Percentiles rank a stretch among this genome's conserved stretches.
Conservation (phyloP, 257 asterid genomes). For the Salvia miltiorrhiza region DNA sequence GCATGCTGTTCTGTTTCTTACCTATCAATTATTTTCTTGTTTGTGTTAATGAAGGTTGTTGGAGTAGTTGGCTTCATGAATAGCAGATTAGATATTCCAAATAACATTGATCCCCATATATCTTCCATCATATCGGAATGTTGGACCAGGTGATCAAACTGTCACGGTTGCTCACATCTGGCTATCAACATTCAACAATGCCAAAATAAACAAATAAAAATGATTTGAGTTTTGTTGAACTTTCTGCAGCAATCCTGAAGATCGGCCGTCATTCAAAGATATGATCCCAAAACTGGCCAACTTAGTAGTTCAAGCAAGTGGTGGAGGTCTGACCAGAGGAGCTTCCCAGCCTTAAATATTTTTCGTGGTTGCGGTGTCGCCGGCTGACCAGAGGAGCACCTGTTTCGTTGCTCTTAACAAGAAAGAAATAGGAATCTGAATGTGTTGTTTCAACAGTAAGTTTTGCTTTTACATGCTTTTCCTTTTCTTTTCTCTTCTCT, state of each 20-base stretch:
- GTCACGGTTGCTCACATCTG: background rate
- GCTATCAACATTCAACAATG: background rate
- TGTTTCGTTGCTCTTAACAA: background rate
- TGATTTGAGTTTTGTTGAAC: background rate
- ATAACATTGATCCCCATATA: constrained; percentile 46
- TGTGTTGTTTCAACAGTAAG: background rate
- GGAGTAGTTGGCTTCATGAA: constrained; percentile 81
- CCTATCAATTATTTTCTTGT: background rate
- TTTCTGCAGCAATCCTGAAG: constrained; percentile 45
- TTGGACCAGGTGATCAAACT: constrained; percentile 56
- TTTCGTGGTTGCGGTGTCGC: background rate
- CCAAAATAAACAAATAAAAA: too few relatives aligned
- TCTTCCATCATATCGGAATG: constrained; percentile 63
- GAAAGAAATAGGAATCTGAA: background rate
- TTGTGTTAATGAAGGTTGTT: constrained; percentile 44
- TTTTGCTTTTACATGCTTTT: background rate
- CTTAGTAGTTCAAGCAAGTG: constrained; percentile 34
- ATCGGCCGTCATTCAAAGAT: constrained; percentile 70
- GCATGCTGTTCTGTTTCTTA: background rate
- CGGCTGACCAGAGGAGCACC: background rate
- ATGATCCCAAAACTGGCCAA: constrained; percentile 42
- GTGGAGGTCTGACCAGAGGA: constrained; percentile 21
- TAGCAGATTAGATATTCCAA: constrained; percentile 54
- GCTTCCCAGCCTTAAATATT: constrained; percentile 7
- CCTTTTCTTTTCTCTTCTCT: background rate